A percentile compares a stretch with the other conserved stretches of the same genome.
These are phyloP conservation scores for Aspergillus fijiensis DNA, from an alignment of 2,329 filamentous ascomycete species.

Conservation along the genomic window DNA sequence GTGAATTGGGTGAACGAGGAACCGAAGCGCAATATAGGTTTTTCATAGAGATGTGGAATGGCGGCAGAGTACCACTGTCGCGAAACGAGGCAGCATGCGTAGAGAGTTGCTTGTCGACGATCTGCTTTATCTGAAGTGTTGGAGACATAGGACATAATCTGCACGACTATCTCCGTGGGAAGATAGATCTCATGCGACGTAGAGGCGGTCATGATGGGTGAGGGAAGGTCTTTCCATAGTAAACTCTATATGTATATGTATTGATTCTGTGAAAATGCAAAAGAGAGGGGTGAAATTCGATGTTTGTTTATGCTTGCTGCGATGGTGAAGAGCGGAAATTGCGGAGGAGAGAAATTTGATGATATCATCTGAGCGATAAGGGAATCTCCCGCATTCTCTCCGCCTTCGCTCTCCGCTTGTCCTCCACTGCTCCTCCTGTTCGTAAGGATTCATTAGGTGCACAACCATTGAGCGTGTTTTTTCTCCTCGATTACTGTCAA, in stretches of 20 bases:
- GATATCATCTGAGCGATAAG: neutral
- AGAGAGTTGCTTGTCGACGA: constrained; percentile 49
- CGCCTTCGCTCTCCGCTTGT: neutral
- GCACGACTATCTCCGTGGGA: constrained; percentile 55
- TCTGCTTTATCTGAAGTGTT: constrained; percentile 17
- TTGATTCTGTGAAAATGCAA: neutral
- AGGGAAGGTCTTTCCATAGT: constrained; percentile 3
- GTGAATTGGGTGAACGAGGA: constrained; percentile 56
- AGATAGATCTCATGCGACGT: constrained; percentile 40
- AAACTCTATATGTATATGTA: neutral
- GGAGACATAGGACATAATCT: constrained; percentile 50
- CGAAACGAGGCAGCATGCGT: constrained; percentile 53
- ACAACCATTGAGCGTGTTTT: neutral
- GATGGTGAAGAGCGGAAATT: neutral
- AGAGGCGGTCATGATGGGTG: constrained; percentile 19
- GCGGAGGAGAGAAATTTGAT: neutral
- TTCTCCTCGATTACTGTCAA: neutral
- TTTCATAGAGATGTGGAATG: constrained; percentile 53
- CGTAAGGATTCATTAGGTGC: neutral
- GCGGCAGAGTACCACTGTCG: constrained; percentile 58
- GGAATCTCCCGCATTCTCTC: neutral
- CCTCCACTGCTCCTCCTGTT: neutral
- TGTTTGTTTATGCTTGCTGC: neutral
- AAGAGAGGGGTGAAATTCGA: neutral
- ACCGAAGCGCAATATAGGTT: constrained; percentile 51